Percentiles rank a stretch among this genome's conserved stretches.
Evolutionary conservation across 2,329 filamentous ascomycete genomes (phyloP).

Genomic region (Monosporascus cannonballus): DNA sequence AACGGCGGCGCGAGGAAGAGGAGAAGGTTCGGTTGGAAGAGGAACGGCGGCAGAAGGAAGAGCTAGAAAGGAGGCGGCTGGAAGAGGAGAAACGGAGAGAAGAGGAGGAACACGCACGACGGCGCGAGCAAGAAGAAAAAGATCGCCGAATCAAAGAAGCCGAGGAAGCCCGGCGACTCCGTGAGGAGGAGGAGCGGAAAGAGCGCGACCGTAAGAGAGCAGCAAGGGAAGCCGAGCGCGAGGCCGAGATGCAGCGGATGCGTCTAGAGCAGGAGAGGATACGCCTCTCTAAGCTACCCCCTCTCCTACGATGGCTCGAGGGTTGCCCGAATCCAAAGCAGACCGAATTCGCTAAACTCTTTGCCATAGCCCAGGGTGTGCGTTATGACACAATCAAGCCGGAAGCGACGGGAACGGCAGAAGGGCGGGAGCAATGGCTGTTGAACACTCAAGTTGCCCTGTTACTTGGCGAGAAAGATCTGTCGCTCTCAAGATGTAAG

Average conservation of each 20-base stretch:
- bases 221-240: slow-evolving; percentile 39
- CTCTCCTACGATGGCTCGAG: slow-evolving; percentile 56
- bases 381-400: slow-evolving; percentile 58
- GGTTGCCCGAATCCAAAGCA: slow-evolving; percentile 44
- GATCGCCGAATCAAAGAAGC: slow-evolving; percentile 42
- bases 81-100: slow-evolving; percentile 33
- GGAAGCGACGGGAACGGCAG: slow-evolving; percentile 43
- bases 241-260: slow-evolving; percentile 44
- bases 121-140: slow-evolving; percentile 37
- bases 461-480: slow-evolving; percentile 58
- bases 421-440: slow-evolving; percentile 60
- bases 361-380: slow-evolving; percentile 52
- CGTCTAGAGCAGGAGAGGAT: slow-evolving; percentile 49
- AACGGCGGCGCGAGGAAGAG: slow-evolving; percentile 32
- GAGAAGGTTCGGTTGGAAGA: slow-evolving; percentile 24
- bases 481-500: slow-evolving; percentile 54
- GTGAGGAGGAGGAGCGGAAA: slow-evolving; percentile 46
- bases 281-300: slow-evolving; percentile 51
- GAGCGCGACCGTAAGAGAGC: slow-evolving; percentile 40
- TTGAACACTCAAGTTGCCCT: slow-evolving; percentile 59
- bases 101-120: slow-evolving; percentile 31
- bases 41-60: slow-evolving; percentile 24
- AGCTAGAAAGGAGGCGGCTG: slow-evolving; percentile 15
- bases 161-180: slow-evolving; percentile 42
- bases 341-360: slow-evolving; percentile 44